Conservation (phyloP, 1,284 basidiomycete genomes). For the Prillingera fragicola region DNA sequence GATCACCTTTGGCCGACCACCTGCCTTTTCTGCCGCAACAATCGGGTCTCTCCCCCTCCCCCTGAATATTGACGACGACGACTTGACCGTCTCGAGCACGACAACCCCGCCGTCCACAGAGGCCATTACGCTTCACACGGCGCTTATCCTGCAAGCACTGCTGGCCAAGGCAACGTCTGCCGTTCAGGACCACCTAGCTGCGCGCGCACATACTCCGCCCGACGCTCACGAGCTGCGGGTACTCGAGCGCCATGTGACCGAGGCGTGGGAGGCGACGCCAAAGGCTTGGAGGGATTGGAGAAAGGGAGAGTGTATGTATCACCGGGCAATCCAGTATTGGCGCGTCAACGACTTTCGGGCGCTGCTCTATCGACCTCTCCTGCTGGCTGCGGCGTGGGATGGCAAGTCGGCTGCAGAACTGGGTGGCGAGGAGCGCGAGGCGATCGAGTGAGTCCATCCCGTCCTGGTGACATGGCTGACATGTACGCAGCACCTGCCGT, state of each 20-base stretch:
- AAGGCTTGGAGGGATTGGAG: slow-evolving; percentile 8
- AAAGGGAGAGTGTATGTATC: not conserved
- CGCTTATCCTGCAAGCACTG: slow-evolving; percentile 19
- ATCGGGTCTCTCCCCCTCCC: slow-evolving; percentile 10
- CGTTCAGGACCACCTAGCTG: slow-evolving; percentile 16
- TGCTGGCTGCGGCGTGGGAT: slow-evolving; percentile 26
- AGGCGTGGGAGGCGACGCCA: not conserved
- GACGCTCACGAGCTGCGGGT: slow-evolving; percentile 1
- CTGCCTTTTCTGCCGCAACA: slow-evolving; percentile 9
- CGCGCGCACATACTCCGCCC: slow-evolving; percentile 12
- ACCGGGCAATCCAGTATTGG: slow-evolving; percentile 16
- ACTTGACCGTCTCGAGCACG: slow-evolving; percentile 15
- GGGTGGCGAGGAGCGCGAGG: slow-evolving; percentile 6
- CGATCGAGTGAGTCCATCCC: slow-evolving; percentile 16
- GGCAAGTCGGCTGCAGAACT: slow-evolving; percentile 11
- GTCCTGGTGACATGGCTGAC: slow-evolving; percentile 7
- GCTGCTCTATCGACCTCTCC: slow-evolving; percentile 24
- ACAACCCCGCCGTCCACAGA: slow-evolving; percentile 8
- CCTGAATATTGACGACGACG: slow-evolving; percentile 23
- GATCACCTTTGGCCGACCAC: slow-evolving; percentile 24
- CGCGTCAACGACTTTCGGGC: slow-evolving; percentile 18
- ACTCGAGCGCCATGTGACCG: slow-evolving; percentile 12
- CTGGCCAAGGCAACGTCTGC: slow-evolving; percentile 15
- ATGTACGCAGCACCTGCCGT: slow-evolving; percentile 14
- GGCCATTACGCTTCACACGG: slow-evolving; percentile 17